Percentiles rank a stretch among this genome's conserved stretches.
Evolutionary conservation across 139 green algal species (phyloP).

Genomic region (Micractinium sp.): DNA sequence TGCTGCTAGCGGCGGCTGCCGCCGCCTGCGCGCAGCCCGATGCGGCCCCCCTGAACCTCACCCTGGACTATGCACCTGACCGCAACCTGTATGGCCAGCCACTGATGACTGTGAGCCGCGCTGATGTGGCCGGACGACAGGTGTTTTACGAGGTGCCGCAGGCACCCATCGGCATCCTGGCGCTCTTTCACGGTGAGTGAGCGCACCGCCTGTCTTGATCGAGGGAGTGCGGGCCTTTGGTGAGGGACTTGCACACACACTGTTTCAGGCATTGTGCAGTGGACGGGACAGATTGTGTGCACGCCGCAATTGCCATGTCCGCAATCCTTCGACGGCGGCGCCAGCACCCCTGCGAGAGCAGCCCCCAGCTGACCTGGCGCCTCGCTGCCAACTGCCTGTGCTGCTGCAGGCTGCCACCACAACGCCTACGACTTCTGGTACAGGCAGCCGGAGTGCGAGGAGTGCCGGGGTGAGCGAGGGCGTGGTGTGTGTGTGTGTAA

Average conservation of each 20-base stretch:
- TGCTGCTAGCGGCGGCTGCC: background rate
- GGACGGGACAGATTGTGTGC: no score
- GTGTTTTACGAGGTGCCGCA: conserved; percentile 2
- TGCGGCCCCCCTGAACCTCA: background rate
- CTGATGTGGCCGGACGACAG: background rate
- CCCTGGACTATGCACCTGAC: background rate
- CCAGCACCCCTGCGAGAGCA: no score
- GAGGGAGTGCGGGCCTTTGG: no score
- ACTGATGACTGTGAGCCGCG: background rate
- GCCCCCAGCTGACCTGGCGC: no score
- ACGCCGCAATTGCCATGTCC: no score
- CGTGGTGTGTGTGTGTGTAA: no score
- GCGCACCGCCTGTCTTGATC: no score
- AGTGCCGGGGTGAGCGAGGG: conserved; percentile 9
- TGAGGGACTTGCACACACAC: no score
- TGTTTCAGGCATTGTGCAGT: no score
- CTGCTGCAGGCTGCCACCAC: background rate
- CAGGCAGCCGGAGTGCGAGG: background rate
- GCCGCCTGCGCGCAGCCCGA: background rate
- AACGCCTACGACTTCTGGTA: conserved; percentile 16
- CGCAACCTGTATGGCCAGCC: conserved; percentile 3
- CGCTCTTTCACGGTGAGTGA: conserved; percentile 10
- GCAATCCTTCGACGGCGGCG: no score
- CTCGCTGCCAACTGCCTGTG: no score
- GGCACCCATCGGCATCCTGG: background rate